Conservation (phyloP, 202 grass and related monocot species). For the Alloteropsis angusta region DNA sequence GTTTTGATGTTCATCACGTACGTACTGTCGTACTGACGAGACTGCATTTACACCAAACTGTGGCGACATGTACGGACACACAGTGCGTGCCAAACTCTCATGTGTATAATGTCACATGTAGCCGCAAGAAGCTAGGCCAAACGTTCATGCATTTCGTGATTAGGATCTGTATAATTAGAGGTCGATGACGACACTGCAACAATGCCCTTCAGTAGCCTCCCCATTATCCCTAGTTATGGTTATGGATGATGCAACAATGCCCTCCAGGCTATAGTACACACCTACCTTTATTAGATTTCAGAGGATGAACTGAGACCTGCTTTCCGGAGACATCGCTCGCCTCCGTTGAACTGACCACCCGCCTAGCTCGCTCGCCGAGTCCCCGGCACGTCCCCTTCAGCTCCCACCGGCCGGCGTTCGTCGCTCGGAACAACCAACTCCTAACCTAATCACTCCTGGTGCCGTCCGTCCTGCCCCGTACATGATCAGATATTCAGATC, state of each 20-base stretch:
- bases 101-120: too few species aligned
- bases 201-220: too few species aligned
- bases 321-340: neutral
- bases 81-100: neutral
- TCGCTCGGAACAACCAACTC: neutral
- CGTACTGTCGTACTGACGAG: neutral
- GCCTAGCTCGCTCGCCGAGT: neutral
- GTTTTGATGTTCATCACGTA: neutral
- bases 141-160: too few species aligned
- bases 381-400: neutral
- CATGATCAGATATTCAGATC: neutral
- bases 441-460: neutral
- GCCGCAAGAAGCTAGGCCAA: too few species aligned
- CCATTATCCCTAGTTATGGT: too few species aligned
- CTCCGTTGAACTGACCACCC: neutral
- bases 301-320: neutral
- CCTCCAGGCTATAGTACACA: too few species aligned
- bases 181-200: too few species aligned
- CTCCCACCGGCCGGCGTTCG: neutral
- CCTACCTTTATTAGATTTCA: too few species aligned
- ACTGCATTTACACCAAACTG: neutral
- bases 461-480: neutral
- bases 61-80: neutral
- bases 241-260: too few species aligned
- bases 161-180: too few species aligned